Evolutionary conservation across 371 early-diverging fungal species (phyloP).

Genomic region (Smittium culicis): DNA sequence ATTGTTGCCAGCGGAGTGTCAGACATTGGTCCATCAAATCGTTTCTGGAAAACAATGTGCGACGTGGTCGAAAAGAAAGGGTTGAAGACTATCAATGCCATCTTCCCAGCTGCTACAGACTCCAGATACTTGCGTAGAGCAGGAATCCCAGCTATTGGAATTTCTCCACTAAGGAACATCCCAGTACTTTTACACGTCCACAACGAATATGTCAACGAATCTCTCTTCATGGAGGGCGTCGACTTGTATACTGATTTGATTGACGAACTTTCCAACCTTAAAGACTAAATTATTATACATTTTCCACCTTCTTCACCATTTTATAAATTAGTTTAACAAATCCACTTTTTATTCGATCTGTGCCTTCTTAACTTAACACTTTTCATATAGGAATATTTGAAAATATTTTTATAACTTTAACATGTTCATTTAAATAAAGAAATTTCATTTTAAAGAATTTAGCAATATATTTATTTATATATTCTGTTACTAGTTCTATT

Average conservation of each 20-base stretch:
- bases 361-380: too few relatives aligned
- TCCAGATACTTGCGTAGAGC: slow-evolving; percentile 50
- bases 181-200: slow-evolving; percentile 66
- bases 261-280: slow-evolving; percentile 24
- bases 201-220: slow-evolving; percentile 60
- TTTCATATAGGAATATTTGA: too few relatives aligned
- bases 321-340: too few relatives aligned
- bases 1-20: slow-evolving; percentile 35
- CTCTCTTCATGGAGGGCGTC: slow-evolving; percentile 47
- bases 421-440: too few relatives aligned
- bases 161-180: slow-evolving; percentile 53
- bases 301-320: too few relatives aligned
- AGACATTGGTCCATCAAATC: slow-evolving; percentile 35
- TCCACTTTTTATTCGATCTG: too few relatives aligned
- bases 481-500: too few relatives aligned
- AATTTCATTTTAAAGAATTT: too few relatives aligned
- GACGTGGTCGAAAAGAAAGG: slow-evolving; percentile 30
- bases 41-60: slow-evolving; percentile 27
- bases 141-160: slow-evolving; percentile 57
- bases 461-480: too few relatives aligned
- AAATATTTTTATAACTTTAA: too few relatives aligned
- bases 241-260: slow-evolving; percentile 47
- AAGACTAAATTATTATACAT: background rate
- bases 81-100: slow-evolving; percentile 39
- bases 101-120: slow-evolving; percentile 68